Percentiles rank a stretch among this genome's conserved stretches.
phyloP scores from a whole-genome alignment of 441 rosid genomes.

The Aquilaria agallochum region DNA sequence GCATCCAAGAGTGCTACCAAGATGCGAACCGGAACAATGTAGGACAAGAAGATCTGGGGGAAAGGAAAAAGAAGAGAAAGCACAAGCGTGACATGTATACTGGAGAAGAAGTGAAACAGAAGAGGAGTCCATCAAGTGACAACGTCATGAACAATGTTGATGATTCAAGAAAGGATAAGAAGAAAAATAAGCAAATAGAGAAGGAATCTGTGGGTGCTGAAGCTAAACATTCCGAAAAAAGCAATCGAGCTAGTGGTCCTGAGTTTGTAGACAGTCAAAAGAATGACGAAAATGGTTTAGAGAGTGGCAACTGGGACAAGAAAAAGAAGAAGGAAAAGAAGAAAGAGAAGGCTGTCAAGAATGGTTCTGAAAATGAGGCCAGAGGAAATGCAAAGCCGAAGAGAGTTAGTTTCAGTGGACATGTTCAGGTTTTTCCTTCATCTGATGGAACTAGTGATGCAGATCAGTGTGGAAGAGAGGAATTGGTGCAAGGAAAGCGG shows the following conservation, averaged over 20 bases:
- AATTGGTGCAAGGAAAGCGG: conserved; percentile 57
- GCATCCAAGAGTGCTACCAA: no score
- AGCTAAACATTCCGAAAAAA: background rate
- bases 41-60: conserved; percentile 2
- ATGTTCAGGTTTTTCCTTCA: conserved; percentile 52
- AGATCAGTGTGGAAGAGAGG: conserved; percentile 13
- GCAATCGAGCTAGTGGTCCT: background rate
- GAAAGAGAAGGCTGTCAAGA: background rate
- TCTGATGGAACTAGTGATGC: conserved; percentile 21
- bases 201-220: conserved; percentile 12
- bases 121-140: conserved; percentile 1
- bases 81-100: conserved; percentile 7
- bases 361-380: conserved; percentile 5
- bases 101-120: conserved; percentile 2
- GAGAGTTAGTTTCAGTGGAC: conserved; percentile 58
- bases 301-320: conserved; percentile 12
- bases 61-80: conserved; percentile 12
- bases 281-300: conserved; percentile 5
- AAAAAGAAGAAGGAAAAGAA: conserved; percentile 21
- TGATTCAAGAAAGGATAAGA: conserved; percentile 9
- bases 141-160: background rate
- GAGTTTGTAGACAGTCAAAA: conserved; percentile 3
- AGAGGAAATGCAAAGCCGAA: conserved; percentile 28
- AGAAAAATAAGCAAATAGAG: conserved; percentile 16
- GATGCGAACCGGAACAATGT: no score